Evolutionary conservation across 805 yeast genomes (phyloP).

Genomic region (Kuraishia cidri): DNA sequence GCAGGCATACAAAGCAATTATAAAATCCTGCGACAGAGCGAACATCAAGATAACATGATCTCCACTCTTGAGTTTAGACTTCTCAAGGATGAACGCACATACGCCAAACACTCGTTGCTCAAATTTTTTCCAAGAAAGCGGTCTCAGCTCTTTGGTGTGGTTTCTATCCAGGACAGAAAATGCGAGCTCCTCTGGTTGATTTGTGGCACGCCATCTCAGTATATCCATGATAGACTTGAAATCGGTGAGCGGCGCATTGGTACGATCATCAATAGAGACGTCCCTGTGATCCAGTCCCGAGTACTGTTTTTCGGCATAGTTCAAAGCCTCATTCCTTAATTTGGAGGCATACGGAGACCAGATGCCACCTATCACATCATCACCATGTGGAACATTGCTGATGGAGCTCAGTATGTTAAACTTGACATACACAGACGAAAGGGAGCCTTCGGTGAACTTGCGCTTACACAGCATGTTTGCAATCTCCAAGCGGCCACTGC

Average conservation of each 20-base stretch:
- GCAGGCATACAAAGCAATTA: conserved; percentile 80
- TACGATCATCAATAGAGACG: conserved; percentile 68
- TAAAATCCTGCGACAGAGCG: conserved; percentile 80
- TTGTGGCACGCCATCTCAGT: conserved; percentile 67
- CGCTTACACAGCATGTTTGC: conserved; percentile 84
- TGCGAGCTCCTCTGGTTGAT: conserved; percentile 75
- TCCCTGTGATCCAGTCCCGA: conserved; percentile 78
- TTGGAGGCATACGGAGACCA: conserved; percentile 75
- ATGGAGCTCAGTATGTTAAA: conserved; percentile 62
- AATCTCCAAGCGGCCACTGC: conserved; percentile 84
- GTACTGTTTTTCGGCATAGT: conserved; percentile 61
- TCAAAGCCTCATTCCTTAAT: conserved; percentile 51
- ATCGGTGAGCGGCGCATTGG: conserved; percentile 64
- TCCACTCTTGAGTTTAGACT: conserved; percentile 56
- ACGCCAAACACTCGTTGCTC: conserved; percentile 72
- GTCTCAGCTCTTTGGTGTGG: conserved; percentile 38
- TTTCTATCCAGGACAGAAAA: conserved; percentile 33
- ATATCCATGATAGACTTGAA: conserved; percentile 67
- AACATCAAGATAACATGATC: conserved; percentile 75
- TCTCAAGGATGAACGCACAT: conserved; percentile 60
- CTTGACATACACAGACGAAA: conserved; percentile 74
- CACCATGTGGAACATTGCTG: conserved; percentile 62
- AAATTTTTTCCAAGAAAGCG: conserved; percentile 72
- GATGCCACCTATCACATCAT: conserved; percentile 70
- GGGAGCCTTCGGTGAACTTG: conserved; percentile 67